Base-by-base conservation (phyloP, 352 stramenopile species). In the Pythium scleroteichum region DNA sequence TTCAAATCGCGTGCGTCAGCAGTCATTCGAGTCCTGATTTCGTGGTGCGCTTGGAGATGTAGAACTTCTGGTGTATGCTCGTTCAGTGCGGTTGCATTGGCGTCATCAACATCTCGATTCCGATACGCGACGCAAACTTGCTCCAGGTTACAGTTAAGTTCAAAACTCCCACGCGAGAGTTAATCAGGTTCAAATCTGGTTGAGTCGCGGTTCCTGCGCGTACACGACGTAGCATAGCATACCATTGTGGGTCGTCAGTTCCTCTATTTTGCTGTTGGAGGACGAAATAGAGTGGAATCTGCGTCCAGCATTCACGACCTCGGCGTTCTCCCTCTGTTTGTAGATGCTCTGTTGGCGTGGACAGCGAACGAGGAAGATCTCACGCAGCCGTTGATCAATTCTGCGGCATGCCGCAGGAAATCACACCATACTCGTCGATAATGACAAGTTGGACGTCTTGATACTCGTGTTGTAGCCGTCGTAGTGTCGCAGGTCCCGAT, bases 321-420 rank as follows among this genome's bases (percentile, higher is more conserved):
- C 12, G 19, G 4, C 8, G 9, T 22, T 54, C 48, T 7, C 27
- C 14, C 3, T 4, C 19, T 14, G 9, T 29, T 2, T 10, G n/a
- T n/a, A 44, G 19, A 22, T 39, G 4, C 8, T 39, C 29, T 16
- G 5, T 20, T 35, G 33, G 33, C 12, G 50, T 58, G 9, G 38
- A 47, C 2, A 58, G 23, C 1, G 35, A 17, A 9, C 38, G 20
- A 16, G 38, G 16, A 59, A 59, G 1, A 48, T 50, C 14, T 59
- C 51, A 27, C 24, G 1, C 24, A 59, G 24, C 26, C 51, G 22
- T 35, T 49, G 51, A 24, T 59, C 51, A 13, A 59, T 49, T 38
- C 51, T 49, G 23, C 27, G 24, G 22, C 38, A 59, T 59, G 0
- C 51, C 51, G 24, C 35, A 59, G 0, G 51, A 59, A 14, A 59